A percentile compares a stretch with the other conserved stretches of the same genome.
phyloP scores from a whole-genome alignment of 83 land plant genomes.

The Picea abies region DNA sequence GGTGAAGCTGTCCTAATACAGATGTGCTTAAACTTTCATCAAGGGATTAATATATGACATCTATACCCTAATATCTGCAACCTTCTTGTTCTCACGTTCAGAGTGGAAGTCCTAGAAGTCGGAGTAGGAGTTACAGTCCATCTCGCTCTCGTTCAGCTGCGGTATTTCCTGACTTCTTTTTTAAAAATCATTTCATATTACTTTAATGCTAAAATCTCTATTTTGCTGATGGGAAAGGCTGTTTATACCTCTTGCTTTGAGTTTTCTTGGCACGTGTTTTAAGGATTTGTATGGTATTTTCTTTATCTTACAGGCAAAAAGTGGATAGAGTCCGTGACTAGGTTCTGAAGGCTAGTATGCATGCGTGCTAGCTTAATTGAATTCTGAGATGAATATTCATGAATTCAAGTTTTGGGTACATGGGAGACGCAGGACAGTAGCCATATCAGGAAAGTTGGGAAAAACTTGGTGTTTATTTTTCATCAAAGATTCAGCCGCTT shows the following conservation, averaged over 20 bases:
- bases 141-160: slow-evolving; percentile 1
- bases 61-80: background rate
- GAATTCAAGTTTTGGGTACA: background rate
- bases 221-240: background rate
- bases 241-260: background rate
- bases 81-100: slow-evolving; percentile 1
- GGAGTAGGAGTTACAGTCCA: slow-evolving; percentile 7
- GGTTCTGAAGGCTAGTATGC: background rate
- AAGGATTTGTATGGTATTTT: background rate
- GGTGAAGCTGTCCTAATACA: background rate
- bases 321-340: background rate
- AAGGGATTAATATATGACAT: background rate
- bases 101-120: slow-evolving; percentile 6
- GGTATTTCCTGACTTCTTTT: background rate
- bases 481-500: background rate
- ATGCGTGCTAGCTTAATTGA: background rate
- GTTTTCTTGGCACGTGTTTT: background rate
- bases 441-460: background rate
- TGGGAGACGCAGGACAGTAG: background rate
- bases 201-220: background rate
- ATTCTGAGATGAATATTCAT: background rate
- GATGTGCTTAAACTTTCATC: no score
- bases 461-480: slow-evolving; percentile 5
- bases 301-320: background rate
- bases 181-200: background rate